Evolutionary conservation across 129 eudicot genomes (phyloP).

Genomic region (Scalesia atractyloides): DNA sequence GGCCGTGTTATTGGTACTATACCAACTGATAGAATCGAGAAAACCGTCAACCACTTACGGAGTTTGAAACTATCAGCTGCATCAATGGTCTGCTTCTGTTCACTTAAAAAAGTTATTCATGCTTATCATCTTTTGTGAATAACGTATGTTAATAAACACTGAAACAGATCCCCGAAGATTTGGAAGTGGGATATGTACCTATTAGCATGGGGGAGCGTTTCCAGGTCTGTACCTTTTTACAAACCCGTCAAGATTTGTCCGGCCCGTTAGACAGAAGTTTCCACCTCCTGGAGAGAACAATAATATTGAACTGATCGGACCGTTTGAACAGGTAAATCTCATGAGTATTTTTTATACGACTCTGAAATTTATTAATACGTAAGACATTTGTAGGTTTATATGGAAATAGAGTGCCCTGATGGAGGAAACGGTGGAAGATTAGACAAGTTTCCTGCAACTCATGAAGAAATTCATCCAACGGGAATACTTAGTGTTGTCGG

Average conservation of each 20-base stretch:
- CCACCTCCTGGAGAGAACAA: conserved; percentile 49
- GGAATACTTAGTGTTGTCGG: conserved; percentile 93
- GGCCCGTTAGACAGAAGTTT: conserved; percentile 67
- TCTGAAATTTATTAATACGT: neutral
- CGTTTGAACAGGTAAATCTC: conserved; percentile 78
- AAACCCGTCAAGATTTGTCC: conserved; percentile 75
- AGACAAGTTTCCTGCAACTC: conserved; percentile 73
- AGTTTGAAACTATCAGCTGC: conserved; percentile 64
- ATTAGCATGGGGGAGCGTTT: conserved; percentile 84
- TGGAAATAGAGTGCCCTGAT: conserved; percentile 95
- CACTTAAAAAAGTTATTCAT: neutral
- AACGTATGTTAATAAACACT: neutral
- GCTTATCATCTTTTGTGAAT: neutral
- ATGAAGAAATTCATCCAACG: conserved; percentile 97
- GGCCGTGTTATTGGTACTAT: conserved; percentile 85
- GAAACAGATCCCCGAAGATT: conserved; percentile 77
- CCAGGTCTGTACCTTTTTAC: conserved; percentile 83
- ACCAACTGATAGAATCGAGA: conserved; percentile 60
- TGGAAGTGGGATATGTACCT: conserved; percentile 94
- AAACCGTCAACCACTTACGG: conserved; percentile 70
- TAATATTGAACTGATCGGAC: conserved; percentile 81
- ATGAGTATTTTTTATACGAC: neutral
- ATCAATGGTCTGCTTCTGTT: conserved; percentile 46
- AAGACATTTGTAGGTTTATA: conserved; percentile 58
- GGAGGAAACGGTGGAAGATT: conserved; percentile 88